phyloP scores from a whole-genome alignment of 805 yeast species.

The Hanseniaspora hatyaiensis region DNA sequence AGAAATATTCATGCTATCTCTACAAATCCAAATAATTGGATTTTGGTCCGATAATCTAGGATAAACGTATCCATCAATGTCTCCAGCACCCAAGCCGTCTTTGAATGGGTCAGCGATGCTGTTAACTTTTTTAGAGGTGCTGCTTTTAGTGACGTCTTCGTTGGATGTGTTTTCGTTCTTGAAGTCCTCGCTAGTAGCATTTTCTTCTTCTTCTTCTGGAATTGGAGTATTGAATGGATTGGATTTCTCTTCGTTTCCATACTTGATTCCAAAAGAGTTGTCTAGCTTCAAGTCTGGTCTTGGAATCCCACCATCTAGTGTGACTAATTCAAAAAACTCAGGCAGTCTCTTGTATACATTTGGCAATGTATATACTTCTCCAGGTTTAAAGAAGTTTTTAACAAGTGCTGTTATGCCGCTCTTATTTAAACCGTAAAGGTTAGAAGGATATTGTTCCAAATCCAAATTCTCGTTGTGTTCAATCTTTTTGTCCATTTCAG shows the following conservation, averaged over 20 bases:
- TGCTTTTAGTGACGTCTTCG: neutral
- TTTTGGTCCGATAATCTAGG: conserved; percentile 46
- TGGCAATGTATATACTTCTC: conserved; percentile 36
- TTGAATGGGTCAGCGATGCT: conserved; percentile 26
- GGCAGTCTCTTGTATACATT: conserved; percentile 33
- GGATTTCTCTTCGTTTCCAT: no score
- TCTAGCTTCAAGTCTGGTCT: conserved; percentile 19
- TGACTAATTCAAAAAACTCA: conserved; percentile 25
- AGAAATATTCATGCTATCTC: conserved; percentile 57
- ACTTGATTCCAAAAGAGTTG: conserved; percentile 9
- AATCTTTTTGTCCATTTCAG: conserved; percentile 4
- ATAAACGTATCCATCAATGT: conserved; percentile 34
- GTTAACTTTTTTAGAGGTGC: neutral
- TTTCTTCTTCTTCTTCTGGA: neutral
- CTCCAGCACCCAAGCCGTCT: conserved; percentile 25
- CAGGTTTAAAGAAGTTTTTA: conserved; percentile 38
- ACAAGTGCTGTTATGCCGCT: conserved; percentile 20
- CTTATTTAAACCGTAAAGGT: neutral
- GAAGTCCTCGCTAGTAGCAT: conserved; percentile 1
- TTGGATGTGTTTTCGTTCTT: conserved; percentile 1
- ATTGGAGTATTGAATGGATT: no score
- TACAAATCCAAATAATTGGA: conserved; percentile 62
- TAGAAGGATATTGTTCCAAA: conserved; percentile 8
- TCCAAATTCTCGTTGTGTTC: conserved; percentile 6
- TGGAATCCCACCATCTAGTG: conserved; percentile 27